Evolutionary conservation across 2,329 filamentous ascomycete species (phyloP).

Genomic region (Hawksworthiomyces lignivorus): DNA sequence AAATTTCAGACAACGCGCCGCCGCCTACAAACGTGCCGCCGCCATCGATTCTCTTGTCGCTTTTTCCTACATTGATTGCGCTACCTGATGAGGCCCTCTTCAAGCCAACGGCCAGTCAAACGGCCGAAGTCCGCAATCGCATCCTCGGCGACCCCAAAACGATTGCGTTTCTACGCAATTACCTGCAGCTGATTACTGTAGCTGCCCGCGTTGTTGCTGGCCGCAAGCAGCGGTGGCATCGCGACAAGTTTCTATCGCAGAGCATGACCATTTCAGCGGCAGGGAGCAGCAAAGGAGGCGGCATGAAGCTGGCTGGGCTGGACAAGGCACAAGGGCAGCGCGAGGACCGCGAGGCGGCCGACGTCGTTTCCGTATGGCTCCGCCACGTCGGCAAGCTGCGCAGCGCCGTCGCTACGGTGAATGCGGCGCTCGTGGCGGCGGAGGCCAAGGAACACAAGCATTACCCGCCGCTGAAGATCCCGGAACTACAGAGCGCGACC

Average conservation of each 20-base stretch:
- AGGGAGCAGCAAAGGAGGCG: slow-evolving; percentile 60
- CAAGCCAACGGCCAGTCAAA: slow-evolving; percentile 53
- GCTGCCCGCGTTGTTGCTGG: slow-evolving; percentile 78
- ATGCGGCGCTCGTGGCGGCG: slow-evolving; percentile 31
- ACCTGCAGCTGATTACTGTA: slow-evolving; percentile 56
- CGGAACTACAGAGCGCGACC: slow-evolving; percentile 58
- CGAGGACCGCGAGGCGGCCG: slow-evolving; percentile 77
- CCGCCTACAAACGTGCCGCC: slow-evolving; percentile 85
- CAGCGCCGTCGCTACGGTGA: slow-evolving; percentile 61
- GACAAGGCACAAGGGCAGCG: slow-evolving; percentile 76
- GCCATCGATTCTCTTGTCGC: slow-evolving; percentile 70
- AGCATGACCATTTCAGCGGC: slow-evolving; percentile 75
- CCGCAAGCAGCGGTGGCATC: slow-evolving; percentile 81
- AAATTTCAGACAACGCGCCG: slow-evolving; percentile 28
- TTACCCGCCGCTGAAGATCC: slow-evolving; percentile 43
- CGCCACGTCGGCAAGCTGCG: slow-evolving; percentile 67
- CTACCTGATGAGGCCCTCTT: slow-evolving; percentile 58
- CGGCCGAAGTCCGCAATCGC: slow-evolving; percentile 50
- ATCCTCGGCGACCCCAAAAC: slow-evolving; percentile 57
- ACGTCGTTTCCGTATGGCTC: slow-evolving; percentile 69
- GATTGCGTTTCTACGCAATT: slow-evolving; percentile 55
- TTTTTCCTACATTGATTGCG: slow-evolving; percentile 65
- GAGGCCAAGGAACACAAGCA: slow-evolving; percentile 12
- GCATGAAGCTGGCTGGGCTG: slow-evolving; percentile 82
- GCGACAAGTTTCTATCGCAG: slow-evolving; percentile 76